phyloP scores from a whole-genome alignment of 306 rosid genomes.

The Cucurbita moschata region DNA sequence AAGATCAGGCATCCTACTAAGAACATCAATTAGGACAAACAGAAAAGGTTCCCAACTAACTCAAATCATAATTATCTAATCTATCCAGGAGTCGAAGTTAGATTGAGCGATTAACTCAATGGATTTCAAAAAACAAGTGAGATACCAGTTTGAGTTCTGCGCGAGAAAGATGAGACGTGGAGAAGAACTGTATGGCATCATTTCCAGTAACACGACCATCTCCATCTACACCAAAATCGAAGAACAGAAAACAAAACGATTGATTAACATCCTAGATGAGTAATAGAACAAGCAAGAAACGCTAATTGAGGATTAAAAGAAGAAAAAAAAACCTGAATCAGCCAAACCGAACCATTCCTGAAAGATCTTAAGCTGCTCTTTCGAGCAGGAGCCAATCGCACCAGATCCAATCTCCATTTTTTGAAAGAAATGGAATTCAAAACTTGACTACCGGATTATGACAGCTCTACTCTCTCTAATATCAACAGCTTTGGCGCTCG shows the following conservation, averaged over 20 bases:
- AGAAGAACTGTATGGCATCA: conserved; percentile 69
- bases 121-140: not conserved
- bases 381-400: conserved; percentile 23
- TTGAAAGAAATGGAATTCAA: conserved; percentile 1
- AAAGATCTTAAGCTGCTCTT: conserved; percentile 47
- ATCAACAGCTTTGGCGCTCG: conserved; percentile 4
- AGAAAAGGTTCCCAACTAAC: too few species aligned
- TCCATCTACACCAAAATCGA: conserved; percentile 27
- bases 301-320: not conserved
- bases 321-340: conserved; percentile 46
- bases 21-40: not conserved
- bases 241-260: not conserved
- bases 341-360: conserved; percentile 72
- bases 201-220: conserved; percentile 71
- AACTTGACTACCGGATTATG: not conserved
- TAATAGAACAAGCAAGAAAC: not conserved
- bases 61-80: not conserved
- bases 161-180: conserved; percentile 71
- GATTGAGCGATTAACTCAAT: not conserved
- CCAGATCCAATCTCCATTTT: conserved; percentile 43
- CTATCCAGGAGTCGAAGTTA: not conserved
- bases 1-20: not conserved
- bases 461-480: not conserved
- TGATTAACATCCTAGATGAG: not conserved
- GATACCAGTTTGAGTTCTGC: conserved; percentile 63